These are phyloP conservation scores for Plicaturopsis crispa DNA, from an alignment of 768 basidiomycete genomes.

Conservation along the genomic window DNA sequence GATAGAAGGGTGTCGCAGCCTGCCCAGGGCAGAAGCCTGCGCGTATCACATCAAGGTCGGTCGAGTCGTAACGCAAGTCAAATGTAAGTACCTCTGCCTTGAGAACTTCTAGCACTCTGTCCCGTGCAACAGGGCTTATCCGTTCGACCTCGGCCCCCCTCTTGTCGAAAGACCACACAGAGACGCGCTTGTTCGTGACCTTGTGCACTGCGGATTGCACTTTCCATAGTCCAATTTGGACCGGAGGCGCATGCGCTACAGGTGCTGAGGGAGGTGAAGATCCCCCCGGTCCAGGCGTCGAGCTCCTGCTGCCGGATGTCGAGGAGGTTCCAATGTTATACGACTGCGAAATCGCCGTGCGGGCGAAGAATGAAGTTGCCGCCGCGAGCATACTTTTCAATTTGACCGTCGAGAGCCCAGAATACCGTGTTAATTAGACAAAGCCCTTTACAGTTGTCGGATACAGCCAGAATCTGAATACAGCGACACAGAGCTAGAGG, in stretches of 20 bases:
- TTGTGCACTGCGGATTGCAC: conserved; percentile 85
- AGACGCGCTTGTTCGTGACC: conserved; percentile 83
- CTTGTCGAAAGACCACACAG: conserved; percentile 92
- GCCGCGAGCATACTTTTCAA: conserved; percentile 87
- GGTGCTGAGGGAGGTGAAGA: conserved; percentile 30
- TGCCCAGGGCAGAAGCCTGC: conserved; percentile 77
- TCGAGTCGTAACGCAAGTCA: conserved; percentile 1
- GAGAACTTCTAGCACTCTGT: conserved; percentile 74
- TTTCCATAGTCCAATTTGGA: conserved; percentile 81
- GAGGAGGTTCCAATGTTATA: conserved; percentile 51
- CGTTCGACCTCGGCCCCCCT: conserved; percentile 65
- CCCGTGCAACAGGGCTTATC: conserved; percentile 54
- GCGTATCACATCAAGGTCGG: conserved; percentile 4
- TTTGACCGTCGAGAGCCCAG: no score
- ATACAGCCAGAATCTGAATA: no score
- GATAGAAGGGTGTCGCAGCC: conserved; percentile 88
- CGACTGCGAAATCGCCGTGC: conserved; percentile 75
- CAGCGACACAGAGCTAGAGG: no score
- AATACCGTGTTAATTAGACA: no score
- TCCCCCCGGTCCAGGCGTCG: conserved; percentile 25
- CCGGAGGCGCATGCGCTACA: conserved; percentile 38
- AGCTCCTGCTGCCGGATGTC: conserved; percentile 28
- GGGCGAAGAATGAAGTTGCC: conserved; percentile 75
- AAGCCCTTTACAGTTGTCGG: no score
- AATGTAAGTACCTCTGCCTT: conserved; percentile 72